Base-by-base conservation (phyloP, 2,329 filamentous ascomycete species). In the Verticillium isaacii region DNA sequence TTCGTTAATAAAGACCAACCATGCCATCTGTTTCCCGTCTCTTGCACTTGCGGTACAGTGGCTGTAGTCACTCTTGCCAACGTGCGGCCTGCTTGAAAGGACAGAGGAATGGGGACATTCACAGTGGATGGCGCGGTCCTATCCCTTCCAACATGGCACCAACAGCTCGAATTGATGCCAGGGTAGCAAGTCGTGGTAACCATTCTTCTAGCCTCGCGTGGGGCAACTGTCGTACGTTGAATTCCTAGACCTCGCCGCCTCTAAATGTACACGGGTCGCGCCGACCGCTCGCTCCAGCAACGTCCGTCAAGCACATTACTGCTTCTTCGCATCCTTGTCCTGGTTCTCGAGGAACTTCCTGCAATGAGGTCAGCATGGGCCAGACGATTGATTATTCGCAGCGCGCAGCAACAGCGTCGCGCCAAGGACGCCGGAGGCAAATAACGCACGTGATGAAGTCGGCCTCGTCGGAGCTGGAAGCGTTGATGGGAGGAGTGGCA, bases 371-470 rank as follows among this genome's bases (percentile, higher is more conserved):
- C 52, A 65, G 64, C 57, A 59, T 56, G 45, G 19, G 8, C 34
- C 19, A 11, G 11, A 23, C 23, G n/a, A 29, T 39, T 41, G 19
- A 29, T 32, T 9, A 25, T 34, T 23, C 32, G 32, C 19, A 62
- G 57, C 52, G 15, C 55, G 15, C 55, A 32, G 58, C 25, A 63
- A 69, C 57, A 19, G 12, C 5, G 15, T 58, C 68, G 66, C 64
- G 36, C 54, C 32, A 19, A 56, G 19, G 15, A 4, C 25, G 37
- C 36, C 12, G 34, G 29, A 32, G 17, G 23, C 32, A 59, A 57
- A 59, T 57, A 34, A 64, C 82, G 78, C 75, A 87, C 85, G 86
- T 85, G 80, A 87, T 86, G 76, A 87, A 87, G 73, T 86, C 83
- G 74, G 81, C 83, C 78, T 87, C 85, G 72, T 86, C 85, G 69